phyloP scores from a whole-genome alignment of 176 grass and related monocot species.

The Rhynchospora pubera region DNA sequence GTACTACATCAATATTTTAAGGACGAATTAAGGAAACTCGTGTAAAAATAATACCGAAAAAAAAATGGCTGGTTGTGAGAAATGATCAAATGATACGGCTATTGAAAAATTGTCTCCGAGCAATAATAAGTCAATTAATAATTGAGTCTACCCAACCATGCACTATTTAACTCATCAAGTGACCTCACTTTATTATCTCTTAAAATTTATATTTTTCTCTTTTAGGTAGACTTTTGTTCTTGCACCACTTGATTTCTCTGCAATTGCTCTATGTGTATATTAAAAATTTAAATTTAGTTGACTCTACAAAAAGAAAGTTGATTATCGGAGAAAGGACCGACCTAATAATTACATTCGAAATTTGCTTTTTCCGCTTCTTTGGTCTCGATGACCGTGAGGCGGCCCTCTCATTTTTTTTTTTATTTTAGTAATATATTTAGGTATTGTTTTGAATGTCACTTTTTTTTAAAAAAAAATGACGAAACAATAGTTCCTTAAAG shows the following conservation, averaged over 20 bases:
- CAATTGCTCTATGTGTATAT: background rate
- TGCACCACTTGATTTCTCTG: background rate
- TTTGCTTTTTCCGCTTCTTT: background rate
- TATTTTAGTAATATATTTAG: background rate
- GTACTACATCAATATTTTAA: too few species aligned
- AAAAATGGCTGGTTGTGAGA: background rate
- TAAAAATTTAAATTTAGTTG: background rate
- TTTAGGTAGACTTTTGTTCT: background rate
- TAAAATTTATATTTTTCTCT: background rate
- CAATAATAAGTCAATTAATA: background rate
- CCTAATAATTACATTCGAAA: background rate
- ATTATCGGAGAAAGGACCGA: background rate
- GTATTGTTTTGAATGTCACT: too few species aligned
- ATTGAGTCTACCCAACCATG: background rate
- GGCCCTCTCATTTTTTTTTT: background rate
- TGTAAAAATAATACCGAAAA: background rate
- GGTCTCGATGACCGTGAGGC: background rate
- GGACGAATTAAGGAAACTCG: background rate
- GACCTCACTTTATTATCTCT: background rate
- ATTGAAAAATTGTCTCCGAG: background rate
- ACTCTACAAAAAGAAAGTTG: background rate
- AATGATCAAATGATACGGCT: background rate
- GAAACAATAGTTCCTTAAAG: too few species aligned
- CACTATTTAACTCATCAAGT: background rate
- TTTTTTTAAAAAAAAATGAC: too few species aligned